Evolutionary conservation across 257 asterid species (phyloP).

Genomic region (Fraxinus quadrangulata): DNA sequence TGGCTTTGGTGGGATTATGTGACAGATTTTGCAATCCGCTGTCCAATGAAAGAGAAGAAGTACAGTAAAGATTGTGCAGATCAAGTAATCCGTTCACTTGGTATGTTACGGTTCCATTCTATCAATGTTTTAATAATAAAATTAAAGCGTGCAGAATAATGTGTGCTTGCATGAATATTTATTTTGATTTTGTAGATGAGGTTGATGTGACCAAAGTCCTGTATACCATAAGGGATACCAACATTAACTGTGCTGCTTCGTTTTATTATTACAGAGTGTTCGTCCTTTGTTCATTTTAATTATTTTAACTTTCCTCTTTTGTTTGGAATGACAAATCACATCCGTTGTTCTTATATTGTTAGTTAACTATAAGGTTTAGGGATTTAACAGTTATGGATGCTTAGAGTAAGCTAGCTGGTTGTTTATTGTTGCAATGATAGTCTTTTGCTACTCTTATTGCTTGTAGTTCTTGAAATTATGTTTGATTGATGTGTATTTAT

Average conservation of each 20-base stretch:
- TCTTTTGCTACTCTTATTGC: not conserved
- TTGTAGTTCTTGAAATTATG: not conserved
- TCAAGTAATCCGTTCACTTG: slow-evolving; percentile 64
- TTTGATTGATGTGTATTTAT: not conserved
- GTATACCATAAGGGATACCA: not conserved
- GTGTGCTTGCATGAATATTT: not conserved
- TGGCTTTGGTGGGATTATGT: slow-evolving; percentile 91
- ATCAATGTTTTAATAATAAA: not conserved
- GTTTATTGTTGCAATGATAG: not conserved
- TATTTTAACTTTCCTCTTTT: not conserved
- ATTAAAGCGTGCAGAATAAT: not conserved
- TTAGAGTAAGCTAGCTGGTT: slow-evolving; percentile 3
- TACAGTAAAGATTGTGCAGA: slow-evolving; percentile 68
- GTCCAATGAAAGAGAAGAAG: slow-evolving; percentile 68
- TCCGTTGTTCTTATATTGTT: not conserved
- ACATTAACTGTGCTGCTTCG: not conserved
- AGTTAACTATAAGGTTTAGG: not conserved
- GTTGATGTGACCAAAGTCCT: not conserved
- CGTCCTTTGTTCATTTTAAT: not conserved
- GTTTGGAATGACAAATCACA: not conserved
- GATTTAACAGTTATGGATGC: not conserved
- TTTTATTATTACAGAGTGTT: not conserved
- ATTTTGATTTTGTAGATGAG: not conserved
- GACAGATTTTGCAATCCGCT: slow-evolving; percentile 66
- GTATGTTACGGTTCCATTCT: slow-evolving; percentile 36